Conservation (phyloP, 1,139 yeast species). For the Trichomonascaceae sp. region DNA sequence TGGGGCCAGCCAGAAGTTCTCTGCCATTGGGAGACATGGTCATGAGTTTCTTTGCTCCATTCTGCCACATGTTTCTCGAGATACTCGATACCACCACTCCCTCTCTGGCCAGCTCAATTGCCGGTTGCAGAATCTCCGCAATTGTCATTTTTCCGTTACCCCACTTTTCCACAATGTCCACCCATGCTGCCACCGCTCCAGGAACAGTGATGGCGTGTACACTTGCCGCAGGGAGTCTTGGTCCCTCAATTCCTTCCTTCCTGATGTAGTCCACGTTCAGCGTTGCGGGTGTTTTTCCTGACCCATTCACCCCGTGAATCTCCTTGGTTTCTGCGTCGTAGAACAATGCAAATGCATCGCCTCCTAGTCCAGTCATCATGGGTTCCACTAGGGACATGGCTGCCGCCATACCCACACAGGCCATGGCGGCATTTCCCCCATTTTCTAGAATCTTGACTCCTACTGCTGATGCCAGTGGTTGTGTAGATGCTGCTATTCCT, state of each 20-base stretch:
- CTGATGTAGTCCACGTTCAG: constrained; percentile 39
- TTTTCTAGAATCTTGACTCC: constrained; percentile 50
- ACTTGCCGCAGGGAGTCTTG: constrained; percentile 33
- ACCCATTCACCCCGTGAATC: constrained; percentile 62
- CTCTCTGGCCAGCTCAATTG: constrained; percentile 52
- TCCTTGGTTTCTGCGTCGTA: constrained; percentile 37
- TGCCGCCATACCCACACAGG: constrained; percentile 71
- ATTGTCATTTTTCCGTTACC: constrained; percentile 57
- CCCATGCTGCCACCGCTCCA: constrained; percentile 71
- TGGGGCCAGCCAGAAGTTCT: constrained; percentile 28
- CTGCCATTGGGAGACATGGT: constrained; percentile 23
- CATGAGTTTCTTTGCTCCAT: constrained; percentile 28
- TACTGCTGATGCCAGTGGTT: constrained; percentile 66
- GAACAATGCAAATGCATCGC: constrained; percentile 62
- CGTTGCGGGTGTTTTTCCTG: constrained; percentile 54
- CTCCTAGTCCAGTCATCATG: constrained; percentile 70
- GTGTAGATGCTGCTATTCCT: constrained; percentile 67
- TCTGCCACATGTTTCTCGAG: constrained; percentile 41
- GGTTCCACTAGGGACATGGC: constrained; percentile 65
- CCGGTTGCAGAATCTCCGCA: constrained; percentile 51
- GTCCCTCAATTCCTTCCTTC: constrained; percentile 30
- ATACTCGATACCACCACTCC: constrained; percentile 58
- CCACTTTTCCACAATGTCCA: constrained; percentile 54
- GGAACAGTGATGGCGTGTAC: constrained; percentile 59
- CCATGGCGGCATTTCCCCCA: constrained; percentile 74